phyloP scores from a whole-genome alignment of 1,139 yeast species.

The Geotrichum aggregatum region DNA sequence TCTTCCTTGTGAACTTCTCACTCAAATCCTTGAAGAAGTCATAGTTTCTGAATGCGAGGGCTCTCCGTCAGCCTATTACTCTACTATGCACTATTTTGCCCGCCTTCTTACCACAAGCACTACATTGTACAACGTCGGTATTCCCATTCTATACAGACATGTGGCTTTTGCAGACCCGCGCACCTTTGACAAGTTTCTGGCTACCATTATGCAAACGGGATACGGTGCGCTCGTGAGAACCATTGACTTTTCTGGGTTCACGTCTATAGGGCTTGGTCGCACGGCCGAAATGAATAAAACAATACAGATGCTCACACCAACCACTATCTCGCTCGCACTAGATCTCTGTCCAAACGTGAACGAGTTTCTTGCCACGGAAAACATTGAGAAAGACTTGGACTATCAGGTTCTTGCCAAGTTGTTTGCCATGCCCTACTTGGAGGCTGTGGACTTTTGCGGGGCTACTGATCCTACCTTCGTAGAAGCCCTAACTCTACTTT shows the following conservation, averaged over 20 bases:
- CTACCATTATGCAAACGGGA: constrained; percentile 51
- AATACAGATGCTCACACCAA: constrained; percentile 66
- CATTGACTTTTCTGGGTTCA: constrained; percentile 82
- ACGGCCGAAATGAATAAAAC: constrained; percentile 86
- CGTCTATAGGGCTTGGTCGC: constrained; percentile 85
- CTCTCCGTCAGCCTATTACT: constrained; percentile 24
- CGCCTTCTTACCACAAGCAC: constrained; percentile 35
- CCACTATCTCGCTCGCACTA: constrained; percentile 51
- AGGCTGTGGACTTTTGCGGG: constrained; percentile 84
- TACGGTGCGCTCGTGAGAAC: constrained; percentile 68
- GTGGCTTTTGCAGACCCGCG: constrained; percentile 77
- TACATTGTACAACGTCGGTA: constrained; percentile 38
- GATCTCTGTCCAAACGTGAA: constrained; percentile 58
- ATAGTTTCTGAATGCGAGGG: constrained; percentile 25
- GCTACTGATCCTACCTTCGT: constrained; percentile 65
- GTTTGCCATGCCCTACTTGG: constrained; percentile 55
- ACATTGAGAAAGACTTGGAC: constrained; percentile 79
- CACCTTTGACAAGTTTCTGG: constrained; percentile 67
- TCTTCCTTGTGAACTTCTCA: constrained; percentile 36
- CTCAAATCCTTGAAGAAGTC: constrained; percentile 34
- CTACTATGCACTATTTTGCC: constrained; percentile 28
- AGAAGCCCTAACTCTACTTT: constrained; percentile 48
- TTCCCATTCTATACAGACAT: constrained; percentile 53
- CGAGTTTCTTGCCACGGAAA: constrained; percentile 80
- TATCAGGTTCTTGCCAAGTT: constrained; percentile 51